phyloP scores from a whole-genome alignment of 306 rosid species.

The Datisca glomerata region DNA sequence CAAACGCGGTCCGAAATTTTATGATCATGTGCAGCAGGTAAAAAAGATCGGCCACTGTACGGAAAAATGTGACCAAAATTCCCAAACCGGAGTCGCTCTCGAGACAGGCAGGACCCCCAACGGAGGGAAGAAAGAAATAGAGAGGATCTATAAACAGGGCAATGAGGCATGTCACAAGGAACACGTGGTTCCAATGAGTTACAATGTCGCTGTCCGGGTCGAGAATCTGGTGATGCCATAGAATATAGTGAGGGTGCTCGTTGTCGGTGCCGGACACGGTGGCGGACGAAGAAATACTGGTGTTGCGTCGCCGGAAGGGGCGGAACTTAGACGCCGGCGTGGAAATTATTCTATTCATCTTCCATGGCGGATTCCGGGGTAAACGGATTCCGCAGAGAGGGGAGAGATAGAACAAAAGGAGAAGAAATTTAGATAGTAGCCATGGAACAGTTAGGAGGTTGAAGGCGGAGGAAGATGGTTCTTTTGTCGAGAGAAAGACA shows the following conservation, averaged over 20 bases:
- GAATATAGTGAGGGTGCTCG: conserved; percentile 34
- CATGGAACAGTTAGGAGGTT: not conserved
- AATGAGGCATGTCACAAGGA: conserved; percentile 50
- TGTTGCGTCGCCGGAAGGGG: conserved; percentile 35
- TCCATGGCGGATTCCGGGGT: conserved; percentile 89
- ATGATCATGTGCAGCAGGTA: conserved; percentile 57
- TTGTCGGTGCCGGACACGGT: conserved; percentile 12
- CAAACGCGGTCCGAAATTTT: conserved; percentile 81
- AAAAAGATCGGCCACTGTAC: conserved; percentile 66
- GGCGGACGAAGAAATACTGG: not conserved
- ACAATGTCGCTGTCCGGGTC: conserved; percentile 80
- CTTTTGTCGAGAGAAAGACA: too few species aligned
- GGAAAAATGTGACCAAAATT: conserved; percentile 34
- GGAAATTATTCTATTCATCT: conserved; percentile 70
- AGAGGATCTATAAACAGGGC: conserved; percentile 82
- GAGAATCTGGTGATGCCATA: conserved; percentile 74
- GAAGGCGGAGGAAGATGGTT: not conserved
- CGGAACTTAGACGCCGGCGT: conserved; percentile 56
- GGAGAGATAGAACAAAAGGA: not conserved
- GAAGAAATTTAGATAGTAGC: too few species aligned
- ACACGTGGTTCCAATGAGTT: conserved; percentile 59
- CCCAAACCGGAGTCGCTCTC: conserved; percentile 21
- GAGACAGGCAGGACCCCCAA: conserved; percentile 67
- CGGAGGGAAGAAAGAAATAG: conserved; percentile 59
- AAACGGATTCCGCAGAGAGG: conserved; percentile 54